Evolutionary conservation across 148 eudicot species (phyloP).

Genomic region (Persicaria maculosa): DNA sequence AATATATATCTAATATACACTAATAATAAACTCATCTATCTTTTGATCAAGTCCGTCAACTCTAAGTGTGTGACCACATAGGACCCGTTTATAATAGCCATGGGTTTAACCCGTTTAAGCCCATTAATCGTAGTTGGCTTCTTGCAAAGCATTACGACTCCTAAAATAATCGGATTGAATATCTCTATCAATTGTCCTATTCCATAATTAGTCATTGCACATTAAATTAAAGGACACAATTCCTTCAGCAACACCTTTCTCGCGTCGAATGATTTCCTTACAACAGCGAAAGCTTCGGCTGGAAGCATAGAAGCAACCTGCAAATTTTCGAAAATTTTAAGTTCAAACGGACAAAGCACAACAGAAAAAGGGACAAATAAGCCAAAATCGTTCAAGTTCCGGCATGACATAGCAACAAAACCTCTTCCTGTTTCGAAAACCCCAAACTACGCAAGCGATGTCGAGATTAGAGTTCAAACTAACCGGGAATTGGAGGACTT

Average conservation of each 20-base stretch:
- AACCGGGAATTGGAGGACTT: constrained; percentile 96
- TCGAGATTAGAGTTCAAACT: neutral
- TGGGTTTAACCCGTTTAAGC: too few species aligned
- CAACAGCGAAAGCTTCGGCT: constrained; percentile 72
- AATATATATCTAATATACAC: too few species aligned
- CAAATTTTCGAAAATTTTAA: constrained; percentile 12
- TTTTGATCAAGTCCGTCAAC: too few species aligned
- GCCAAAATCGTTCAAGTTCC: neutral
- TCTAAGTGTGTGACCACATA: too few species aligned
- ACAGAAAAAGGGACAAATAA: neutral
- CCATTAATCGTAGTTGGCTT: too few species aligned
- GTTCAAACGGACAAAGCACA: neutral
- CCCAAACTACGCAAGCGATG: neutral
- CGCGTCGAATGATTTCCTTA: constrained; percentile 93
- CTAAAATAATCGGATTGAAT: too few species aligned
- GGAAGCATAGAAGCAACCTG: constrained; percentile 96
- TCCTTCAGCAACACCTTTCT: constrained; percentile 96
- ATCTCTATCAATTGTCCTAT: too few species aligned
- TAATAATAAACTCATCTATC: too few species aligned
- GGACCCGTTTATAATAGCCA: too few species aligned
- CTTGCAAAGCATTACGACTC: too few species aligned
- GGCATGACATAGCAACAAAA: neutral
- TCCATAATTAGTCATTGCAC: too few species aligned
- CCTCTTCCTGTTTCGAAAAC: neutral
- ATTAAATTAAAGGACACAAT: too few species aligned